A percentile compares a stretch with the other conserved stretches of the same genome.
These are phyloP conservation scores for Lipomyces sp. DNA, from an alignment of 805 yeast species.

Conservation along the genomic window DNA sequence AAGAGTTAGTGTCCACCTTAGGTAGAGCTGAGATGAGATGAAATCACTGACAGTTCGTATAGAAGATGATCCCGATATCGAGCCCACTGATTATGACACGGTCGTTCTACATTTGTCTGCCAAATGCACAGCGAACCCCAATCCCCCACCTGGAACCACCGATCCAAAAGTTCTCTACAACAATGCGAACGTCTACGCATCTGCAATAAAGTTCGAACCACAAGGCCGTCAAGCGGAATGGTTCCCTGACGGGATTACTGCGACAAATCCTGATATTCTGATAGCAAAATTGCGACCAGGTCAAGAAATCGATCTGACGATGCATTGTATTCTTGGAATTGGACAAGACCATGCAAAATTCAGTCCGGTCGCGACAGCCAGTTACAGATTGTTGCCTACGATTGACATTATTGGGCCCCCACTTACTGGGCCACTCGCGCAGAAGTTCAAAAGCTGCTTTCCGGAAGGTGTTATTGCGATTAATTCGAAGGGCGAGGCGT, in stretches of 20 bases:
- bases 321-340: constrained; percentile 87
- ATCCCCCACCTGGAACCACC: constrained; percentile 75
- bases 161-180: constrained; percentile 83
- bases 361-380: constrained; percentile 96
- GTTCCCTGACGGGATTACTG: constrained; percentile 56
- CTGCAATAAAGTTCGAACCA: constrained; percentile 86
- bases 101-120: constrained; percentile 81
- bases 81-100: constrained; percentile 84
- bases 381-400: constrained; percentile 88
- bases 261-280: constrained; percentile 78
- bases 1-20: constrained; percentile 48
- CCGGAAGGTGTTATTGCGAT: constrained; percentile 82
- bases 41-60: neutral
- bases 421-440: constrained; percentile 76
- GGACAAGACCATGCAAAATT: constrained; percentile 97
- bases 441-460: constrained; percentile 84
- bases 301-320: constrained; percentile 89
- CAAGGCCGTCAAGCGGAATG: constrained; percentile 82
- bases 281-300: constrained; percentile 95
- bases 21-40: neutral
- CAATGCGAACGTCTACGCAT: constrained; percentile 86
- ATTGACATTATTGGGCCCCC: constrained; percentile 72
- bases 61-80: constrained; percentile 45
- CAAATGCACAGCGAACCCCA: constrained; percentile 81
- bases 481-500: constrained; percentile 60